phyloP scores from a whole-genome alignment of 768 basidiomycete species.

The Lactarius psammicola region DNA sequence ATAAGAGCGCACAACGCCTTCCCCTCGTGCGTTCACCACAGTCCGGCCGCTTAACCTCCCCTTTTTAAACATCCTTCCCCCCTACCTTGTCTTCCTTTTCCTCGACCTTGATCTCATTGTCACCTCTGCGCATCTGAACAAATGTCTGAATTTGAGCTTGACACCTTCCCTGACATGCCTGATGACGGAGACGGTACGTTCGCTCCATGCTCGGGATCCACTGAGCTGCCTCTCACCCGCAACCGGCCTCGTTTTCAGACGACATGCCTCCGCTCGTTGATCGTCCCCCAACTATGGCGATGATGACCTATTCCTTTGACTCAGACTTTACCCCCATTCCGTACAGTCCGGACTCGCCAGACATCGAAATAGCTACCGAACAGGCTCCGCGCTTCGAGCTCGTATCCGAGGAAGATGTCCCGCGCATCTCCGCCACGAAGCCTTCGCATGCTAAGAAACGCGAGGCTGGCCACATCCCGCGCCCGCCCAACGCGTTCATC shows the following conservation, averaged over 20 bases:
- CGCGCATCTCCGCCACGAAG: conserved; percentile 34
- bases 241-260: conserved; percentile 24
- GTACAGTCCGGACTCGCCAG: conserved; percentile 35
- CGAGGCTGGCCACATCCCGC: conserved; percentile 73
- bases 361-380: conserved; percentile 35
- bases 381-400: conserved; percentile 36
- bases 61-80: conserved; percentile 17
- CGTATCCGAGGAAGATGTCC: conserved; percentile 28
- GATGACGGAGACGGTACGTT: conserved; percentile 25
- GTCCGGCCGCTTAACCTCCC: conserved; percentile 24
- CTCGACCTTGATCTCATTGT: conserved; percentile 11
- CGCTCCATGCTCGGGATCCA: not conserved
- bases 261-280: conserved; percentile 47
- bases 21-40: conserved; percentile 21
- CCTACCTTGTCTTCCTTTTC: not conserved
- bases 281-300: conserved; percentile 48
- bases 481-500: conserved; percentile 84
- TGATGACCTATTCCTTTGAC: conserved; percentile 61
- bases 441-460: conserved; percentile 59
- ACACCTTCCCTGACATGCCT: conserved; percentile 15
- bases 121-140: not conserved
- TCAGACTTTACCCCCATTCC: conserved; percentile 57
- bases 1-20: conserved; percentile 26
- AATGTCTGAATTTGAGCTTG: conserved; percentile 21
- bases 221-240: not conserved